Conservation (phyloP, 371 early-diverging fungal genomes). For the Mucor velutinosus region DNA sequence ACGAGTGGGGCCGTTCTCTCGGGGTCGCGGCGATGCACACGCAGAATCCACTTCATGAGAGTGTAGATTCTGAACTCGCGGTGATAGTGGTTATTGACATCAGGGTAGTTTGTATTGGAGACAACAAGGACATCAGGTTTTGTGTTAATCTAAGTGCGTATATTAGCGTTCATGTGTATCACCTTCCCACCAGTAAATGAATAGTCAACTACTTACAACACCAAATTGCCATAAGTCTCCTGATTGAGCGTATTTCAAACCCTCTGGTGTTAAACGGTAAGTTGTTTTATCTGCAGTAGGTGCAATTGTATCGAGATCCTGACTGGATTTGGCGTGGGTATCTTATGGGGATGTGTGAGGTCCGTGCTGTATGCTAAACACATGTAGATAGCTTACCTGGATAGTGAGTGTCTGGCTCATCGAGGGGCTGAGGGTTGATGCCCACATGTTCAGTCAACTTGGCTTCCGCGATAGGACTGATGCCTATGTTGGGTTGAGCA, state of each 20-base stretch:
- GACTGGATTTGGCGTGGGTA: conserved; percentile 18
- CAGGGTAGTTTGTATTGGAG: conserved; percentile 34
- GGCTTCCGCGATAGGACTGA: conserved; percentile 9
- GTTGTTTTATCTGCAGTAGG: conserved; percentile 40
- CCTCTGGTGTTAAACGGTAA: conserved; percentile 23
- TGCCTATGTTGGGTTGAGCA: not conserved
- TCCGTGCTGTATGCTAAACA: not conserved
- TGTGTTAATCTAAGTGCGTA: conserved; percentile 33
- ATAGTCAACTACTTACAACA: conserved; percentile 22
- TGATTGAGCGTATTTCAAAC: conserved; percentile 21
- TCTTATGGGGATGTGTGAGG: conserved; percentile 6
- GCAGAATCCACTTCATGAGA: conserved; percentile 53
- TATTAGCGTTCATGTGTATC: not conserved
- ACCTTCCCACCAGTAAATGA: not conserved
- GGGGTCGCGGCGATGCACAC: conserved; percentile 47
- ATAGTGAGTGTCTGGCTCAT: conserved; percentile 24
- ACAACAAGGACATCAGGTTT: conserved; percentile 51
- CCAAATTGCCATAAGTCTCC: conserved; percentile 38
- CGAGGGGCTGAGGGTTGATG: conserved; percentile 16
- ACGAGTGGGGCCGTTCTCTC: conserved; percentile 33
- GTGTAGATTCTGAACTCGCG: conserved; percentile 49
- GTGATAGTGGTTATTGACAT: conserved; percentile 39
- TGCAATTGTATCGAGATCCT: conserved; percentile 34
- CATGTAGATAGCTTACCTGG: conserved; percentile 19
- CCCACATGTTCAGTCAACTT: conserved; percentile 1